Conservation (phyloP, 441 rosid genomes). For the Iberis amara region DNA sequence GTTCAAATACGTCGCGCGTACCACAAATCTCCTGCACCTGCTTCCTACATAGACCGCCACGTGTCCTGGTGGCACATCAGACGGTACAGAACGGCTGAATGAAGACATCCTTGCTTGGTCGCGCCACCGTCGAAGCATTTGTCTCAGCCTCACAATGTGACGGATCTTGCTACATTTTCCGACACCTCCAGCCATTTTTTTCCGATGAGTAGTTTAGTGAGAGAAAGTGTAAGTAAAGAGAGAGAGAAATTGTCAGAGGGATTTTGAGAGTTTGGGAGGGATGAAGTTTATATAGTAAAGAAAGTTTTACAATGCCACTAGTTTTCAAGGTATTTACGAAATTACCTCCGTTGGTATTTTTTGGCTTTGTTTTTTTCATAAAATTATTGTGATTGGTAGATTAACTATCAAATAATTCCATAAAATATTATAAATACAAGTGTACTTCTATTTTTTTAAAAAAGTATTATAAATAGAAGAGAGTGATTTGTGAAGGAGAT, state of each 20-base stretch:
- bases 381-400: slow-evolving; percentile 11
- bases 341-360: slow-evolving; percentile 12
- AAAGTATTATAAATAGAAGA: no score
- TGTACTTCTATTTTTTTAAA: no score
- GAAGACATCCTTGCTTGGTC: slow-evolving; percentile 55
- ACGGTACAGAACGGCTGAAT: slow-evolving; percentile 34
- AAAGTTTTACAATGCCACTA: slow-evolving; percentile 23
- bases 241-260: slow-evolving; percentile 27
- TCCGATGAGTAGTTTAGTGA: neutral
- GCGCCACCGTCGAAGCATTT: slow-evolving; percentile 76
- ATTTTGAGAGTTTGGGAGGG: slow-evolving; percentile 14
- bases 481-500: no score
- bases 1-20: slow-evolving; percentile 77
- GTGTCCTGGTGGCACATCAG: slow-evolving; percentile 88
- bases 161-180: slow-evolving; percentile 84
- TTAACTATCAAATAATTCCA: no score
- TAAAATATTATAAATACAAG: no score
- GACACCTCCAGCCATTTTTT: slow-evolving; percentile 34
- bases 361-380: neutral
- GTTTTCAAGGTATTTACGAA: slow-evolving; percentile 39
- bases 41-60: slow-evolving; percentile 76
- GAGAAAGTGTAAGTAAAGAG: slow-evolving; percentile 10
- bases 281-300: slow-evolving; percentile 37
- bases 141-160: slow-evolving; percentile 80
- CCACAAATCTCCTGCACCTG: slow-evolving; percentile 56